Base-by-base conservation (phyloP, 495 filamentous ascomycete genomes). In the Neurospora sp. region DNA sequence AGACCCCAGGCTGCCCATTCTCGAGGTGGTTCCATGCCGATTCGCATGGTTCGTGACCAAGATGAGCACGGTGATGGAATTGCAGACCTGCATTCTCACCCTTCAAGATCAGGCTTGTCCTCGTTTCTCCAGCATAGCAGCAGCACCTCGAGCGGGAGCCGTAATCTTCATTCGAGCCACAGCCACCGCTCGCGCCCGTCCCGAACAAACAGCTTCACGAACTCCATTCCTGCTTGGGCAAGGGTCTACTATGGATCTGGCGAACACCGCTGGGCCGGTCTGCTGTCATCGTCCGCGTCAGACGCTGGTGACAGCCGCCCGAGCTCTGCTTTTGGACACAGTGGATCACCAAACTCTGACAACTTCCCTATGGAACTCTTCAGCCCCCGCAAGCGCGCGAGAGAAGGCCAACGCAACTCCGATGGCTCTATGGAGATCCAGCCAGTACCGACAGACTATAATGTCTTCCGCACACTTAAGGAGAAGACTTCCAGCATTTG, bases 161-260 rank as follows among this genome's bases (percentile, higher is more conserved):
- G 84, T 40, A 85, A 84, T 76, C 81, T 87, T 72, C 83, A 86
- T 72, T 87, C 87, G 18, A 79, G 80, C 69, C 69, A 77, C 27
- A 85, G 85, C 81, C 54, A 66, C 27, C 54, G 27, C 54, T 66
- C 54, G 54, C 54, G 54, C 54, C 54, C 27, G 31, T 85, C 87
- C 27, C 82, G 86, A 39, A 74, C 82, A 44, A 85, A 86, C 75
- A 91, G 87, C 71, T 84, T 92, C 42, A 85, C 88, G 0, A 83
- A 81, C 72, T 84, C 87, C 39, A 88, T 93, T 70, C 90, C 90
- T n/a, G 81, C 86, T 42, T 92, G 90, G 90, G 90, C 90, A 71
- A 85, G 83, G 70, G 78, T 88, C 4, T 89, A 89, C 75, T 89
- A 89, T 74, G 86, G 87, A 49, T 87, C 85, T 46, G 86, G 86